Evolutionary conservation across 176 grass and related monocot species (phyloP), one percentile per base, ranked within the genome.

Genomic region (Zoysia japonica): DNA sequence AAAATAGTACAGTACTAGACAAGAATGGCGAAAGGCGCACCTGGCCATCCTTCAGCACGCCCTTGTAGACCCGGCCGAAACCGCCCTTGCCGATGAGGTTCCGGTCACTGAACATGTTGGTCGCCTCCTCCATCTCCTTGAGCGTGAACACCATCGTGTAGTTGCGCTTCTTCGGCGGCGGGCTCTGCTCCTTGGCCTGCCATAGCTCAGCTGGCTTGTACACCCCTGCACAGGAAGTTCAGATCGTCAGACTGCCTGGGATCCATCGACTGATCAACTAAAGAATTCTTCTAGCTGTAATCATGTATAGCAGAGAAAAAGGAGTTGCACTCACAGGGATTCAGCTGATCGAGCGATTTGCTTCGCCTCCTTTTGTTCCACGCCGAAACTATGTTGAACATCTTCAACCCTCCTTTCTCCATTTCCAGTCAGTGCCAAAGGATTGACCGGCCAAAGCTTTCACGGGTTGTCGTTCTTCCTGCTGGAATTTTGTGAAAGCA

Each of bases 91-190:
- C 92, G 45, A 99, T 72, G 84, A 99, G 79, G 47, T 96, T 99
- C 56, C 83, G 80, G 60, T 99, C 96, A 11, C 72, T 90, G 79
- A 96, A 99, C 49, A 73, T 86, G 55, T 70, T 71, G 66, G 92
- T 96, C 1, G 96, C 96, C 55, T 93, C 90, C 81, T 96, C 92
- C 96, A 99, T 99, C 88, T 99, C 90, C 82, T 93, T 99, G 56
- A 99, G 86, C 56, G 96, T 99, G 90, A 93, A 99, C 66, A 99
- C 96, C 82, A 88, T 84, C 6, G 96, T 96, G 79, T 86, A 81
- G 70, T 75, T 95, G 50, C 82, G 81, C 68, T 79, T 93, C 86
- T 86, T 91, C 11, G 79, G 81, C 16, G 80, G 74, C 56, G 64
- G 46, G 28, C 60, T 79, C 45, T 75, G 81, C 69, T 93, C 92